phyloP scores from a whole-genome alignment of 495 filamentous ascomycete genomes.

The Hypoxylon fragiforme region DNA sequence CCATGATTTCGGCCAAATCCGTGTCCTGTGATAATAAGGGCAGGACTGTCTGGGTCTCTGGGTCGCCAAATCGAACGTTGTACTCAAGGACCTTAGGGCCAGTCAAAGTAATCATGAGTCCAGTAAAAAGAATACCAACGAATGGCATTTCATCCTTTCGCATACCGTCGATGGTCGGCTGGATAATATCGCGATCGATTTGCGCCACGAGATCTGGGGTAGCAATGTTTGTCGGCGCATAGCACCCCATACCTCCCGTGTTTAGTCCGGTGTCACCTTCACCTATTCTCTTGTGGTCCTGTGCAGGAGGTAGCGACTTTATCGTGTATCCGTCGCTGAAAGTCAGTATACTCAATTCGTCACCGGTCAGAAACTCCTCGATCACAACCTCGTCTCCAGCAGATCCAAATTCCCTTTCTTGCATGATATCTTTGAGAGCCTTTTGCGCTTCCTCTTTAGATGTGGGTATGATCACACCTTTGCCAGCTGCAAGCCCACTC shows the following conservation, averaged over 20 bases:
- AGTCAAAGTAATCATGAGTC: constrained; percentile 88
- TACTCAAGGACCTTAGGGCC: constrained; percentile 94
- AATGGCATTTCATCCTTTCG: constrained; percentile 77
- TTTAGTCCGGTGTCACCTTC: constrained; percentile 92
- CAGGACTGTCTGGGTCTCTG: constrained; percentile 91
- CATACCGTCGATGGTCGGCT: constrained; percentile 91
- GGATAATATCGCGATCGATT: constrained; percentile 78
- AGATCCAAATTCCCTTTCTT: constrained; percentile 79
- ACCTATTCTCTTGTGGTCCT: constrained; percentile 93
- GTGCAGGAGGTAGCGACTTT: constrained; percentile 82
- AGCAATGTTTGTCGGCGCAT: constrained; percentile 86
- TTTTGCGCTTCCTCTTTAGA: constrained; percentile 79
- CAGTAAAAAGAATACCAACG: constrained; percentile 87
- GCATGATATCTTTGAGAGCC: constrained; percentile 87
- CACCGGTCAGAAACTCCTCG: constrained; percentile 89
- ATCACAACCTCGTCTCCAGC: constrained; percentile 94
- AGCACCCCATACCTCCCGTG: constrained; percentile 98
- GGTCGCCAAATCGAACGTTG: constrained; percentile 95
- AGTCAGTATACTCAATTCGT: constrained; percentile 87
- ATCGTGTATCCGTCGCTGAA: constrained; percentile 91
- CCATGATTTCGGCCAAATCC: constrained; percentile 88
- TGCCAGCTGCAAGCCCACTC: constrained; percentile 81
- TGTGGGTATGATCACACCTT: constrained; percentile 86
- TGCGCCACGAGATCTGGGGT: constrained; percentile 72
- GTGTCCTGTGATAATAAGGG: constrained; percentile 77